These are phyloP conservation scores for Pichia sp. DNA, from an alignment of 1,139 yeast species.

Conservation along the genomic window DNA sequence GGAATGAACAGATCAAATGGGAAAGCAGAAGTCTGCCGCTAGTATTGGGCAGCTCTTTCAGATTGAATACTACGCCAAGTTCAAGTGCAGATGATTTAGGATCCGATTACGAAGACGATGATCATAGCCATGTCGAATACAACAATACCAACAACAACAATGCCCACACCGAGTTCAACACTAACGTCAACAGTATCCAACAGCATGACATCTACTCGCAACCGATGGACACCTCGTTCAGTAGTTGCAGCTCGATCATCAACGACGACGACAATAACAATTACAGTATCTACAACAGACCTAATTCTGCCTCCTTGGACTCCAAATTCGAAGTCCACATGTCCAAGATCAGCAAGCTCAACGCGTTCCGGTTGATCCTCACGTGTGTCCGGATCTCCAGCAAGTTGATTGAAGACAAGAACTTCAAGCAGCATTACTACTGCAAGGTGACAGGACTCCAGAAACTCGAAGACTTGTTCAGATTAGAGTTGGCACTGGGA, in stretches of 20 bases:
- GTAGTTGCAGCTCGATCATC: neutral
- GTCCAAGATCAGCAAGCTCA: slow-evolving; percentile 24
- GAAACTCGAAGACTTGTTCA: slow-evolving; percentile 28
- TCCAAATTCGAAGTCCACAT: neutral
- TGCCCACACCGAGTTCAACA: neutral
- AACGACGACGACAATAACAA: neutral
- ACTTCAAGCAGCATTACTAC: slow-evolving; percentile 32
- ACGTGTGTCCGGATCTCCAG: slow-evolving; percentile 29
- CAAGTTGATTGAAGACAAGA: slow-evolving; percentile 35
- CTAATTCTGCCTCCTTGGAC: neutral
- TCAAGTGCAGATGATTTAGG: neutral
- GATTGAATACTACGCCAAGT: neutral
- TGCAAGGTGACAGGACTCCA: slow-evolving; percentile 35
- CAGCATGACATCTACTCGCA: neutral
- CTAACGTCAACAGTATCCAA: neutral
- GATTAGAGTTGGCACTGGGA: slow-evolving; percentile 30
- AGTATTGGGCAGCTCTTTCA: slow-evolving; percentile 9
- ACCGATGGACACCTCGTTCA: neutral
- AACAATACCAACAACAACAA: neutral
- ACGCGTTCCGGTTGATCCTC: slow-evolving; percentile 31
- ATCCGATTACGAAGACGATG: neutral
- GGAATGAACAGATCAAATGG: neutral
- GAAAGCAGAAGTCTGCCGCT: slow-evolving; percentile 10
- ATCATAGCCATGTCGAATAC: neutral
- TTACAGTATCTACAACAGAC: no score